A percentile compares a stretch with the other conserved stretches of the same genome.
phyloP scores from a whole-genome alignment of 768 basidiomycete species.

The Phanerochaete sordida region DNA sequence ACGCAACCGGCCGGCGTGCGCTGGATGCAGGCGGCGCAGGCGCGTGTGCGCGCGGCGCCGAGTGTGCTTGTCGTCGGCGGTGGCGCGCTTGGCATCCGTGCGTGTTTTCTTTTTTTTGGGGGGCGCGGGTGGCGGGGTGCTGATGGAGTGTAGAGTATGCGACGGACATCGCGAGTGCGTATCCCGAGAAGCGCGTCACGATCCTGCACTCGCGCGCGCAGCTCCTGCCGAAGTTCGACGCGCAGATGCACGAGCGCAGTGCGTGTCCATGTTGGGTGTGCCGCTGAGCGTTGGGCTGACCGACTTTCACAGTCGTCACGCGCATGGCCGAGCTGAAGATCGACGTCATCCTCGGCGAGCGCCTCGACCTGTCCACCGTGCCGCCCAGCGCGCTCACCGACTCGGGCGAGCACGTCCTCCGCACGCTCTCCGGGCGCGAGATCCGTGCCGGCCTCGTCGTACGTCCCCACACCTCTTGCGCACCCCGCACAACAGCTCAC shows the following conservation, averaged over 20 bases:
- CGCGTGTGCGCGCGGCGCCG: constrained; percentile 39
- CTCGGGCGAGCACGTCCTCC: constrained; percentile 29
- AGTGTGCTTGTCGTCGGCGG: constrained; percentile 66
- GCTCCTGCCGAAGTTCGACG: constrained; percentile 52
- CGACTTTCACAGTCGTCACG: constrained; percentile 9
- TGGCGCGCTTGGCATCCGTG: constrained; percentile 70
- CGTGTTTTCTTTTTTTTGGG: constrained; percentile 26
- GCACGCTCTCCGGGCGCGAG: constrained; percentile 45
- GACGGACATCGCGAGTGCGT: constrained; percentile 53
- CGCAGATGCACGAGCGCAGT: constrained; percentile 50
- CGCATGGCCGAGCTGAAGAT: constrained; percentile 28
- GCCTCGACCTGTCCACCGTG: constrained; percentile 38
- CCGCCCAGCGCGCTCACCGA: constrained; percentile 18
- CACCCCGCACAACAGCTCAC: neutral
- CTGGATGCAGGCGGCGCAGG: constrained; percentile 50
- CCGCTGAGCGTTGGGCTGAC: neutral
- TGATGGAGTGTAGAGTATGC: constrained; percentile 48
- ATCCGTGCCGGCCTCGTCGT: constrained; percentile 55
- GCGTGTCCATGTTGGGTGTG: constrained; percentile 12
- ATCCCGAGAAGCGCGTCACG: constrained; percentile 51
- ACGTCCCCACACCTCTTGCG: neutral
- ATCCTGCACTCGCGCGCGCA: constrained; percentile 55
- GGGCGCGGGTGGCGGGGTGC: neutral
- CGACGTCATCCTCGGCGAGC: constrained; percentile 48
- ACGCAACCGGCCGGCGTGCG: constrained; percentile 46